Evolutionary conservation across 2,329 filamentous ascomycete species (phyloP), one percentile per base, ranked within the genome.

Genomic region (Didymosphaeria variabile): DNA sequence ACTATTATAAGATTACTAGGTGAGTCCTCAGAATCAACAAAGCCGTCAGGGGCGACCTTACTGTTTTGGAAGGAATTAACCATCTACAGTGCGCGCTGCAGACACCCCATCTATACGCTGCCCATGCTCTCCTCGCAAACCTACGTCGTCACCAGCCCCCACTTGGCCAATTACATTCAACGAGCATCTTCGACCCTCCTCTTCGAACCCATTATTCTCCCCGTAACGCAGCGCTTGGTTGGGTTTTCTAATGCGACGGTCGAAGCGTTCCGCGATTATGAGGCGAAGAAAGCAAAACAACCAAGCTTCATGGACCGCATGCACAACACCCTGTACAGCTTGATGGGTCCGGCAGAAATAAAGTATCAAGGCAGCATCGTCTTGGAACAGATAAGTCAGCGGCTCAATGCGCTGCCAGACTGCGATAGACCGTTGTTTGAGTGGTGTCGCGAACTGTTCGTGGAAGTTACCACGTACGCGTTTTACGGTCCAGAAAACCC

Each of bases 401-500:
- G 49, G n/a, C 29, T 74, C n/a, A 65, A 70, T 38, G 38, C 51
- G 0, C 55, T 72, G 19, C 9, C 63, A 8, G 63, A 71, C 3
- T 67, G 63, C 5, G 63, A 76, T 29, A 32, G 15, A 8, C 46
- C 46, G 3, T 21, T 50, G 46, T 50, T 50, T 26, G 46, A 50
- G 29, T 50, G 26, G 26, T 50, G 46, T 15, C 46, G 46, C 19
- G 29, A 34, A 10, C 7, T 50, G 17, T 50, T 50, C 46, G 26
- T 21, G 5, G 70, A 79, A 9, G 70, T 74, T 1, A 81, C 79
- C 0, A 73, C 74, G 9, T 63, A 75, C 29, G 76, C 79, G 3
- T 69, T 85, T 23, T 83, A 80, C 49, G 83, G 83, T 1, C 74
- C 79, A 0, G 60, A 78, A 1, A 82, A 84, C 58, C 81, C 82